phyloP scores from a whole-genome alignment of 495 filamentous ascomycete species.

The Hypoxylon fuscum region DNA sequence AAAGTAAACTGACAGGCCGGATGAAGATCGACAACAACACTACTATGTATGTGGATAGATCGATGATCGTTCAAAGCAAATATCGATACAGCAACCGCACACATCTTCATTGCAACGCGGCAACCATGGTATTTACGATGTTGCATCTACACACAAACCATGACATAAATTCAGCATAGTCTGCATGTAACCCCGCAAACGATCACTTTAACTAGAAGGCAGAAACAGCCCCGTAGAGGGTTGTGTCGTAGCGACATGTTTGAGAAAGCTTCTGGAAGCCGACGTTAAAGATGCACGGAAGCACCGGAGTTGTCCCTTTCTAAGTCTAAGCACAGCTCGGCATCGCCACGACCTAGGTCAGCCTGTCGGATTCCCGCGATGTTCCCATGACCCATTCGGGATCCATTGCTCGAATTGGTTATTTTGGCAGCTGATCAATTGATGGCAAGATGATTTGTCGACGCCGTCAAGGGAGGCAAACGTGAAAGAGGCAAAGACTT shows the following conservation, averaged over 20 bases:
- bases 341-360: conserved; percentile 16
- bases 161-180: conserved; percentile 24
- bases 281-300: conserved; percentile 13
- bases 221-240: conserved; percentile 22
- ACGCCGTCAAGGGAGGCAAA: conserved; percentile 16
- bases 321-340: conserved; percentile 7
- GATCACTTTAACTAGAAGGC: conserved; percentile 11
- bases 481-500: conserved; percentile 34
- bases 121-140: conserved; percentile 17
- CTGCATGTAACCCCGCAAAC: conserved; percentile 28
- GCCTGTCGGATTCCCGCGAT: conserved; percentile 16
- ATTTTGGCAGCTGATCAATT: conserved; percentile 43
- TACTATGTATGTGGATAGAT: conserved; percentile 21
- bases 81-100: conserved; percentile 20
- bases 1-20: conserved; percentile 7
- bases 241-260: conserved; percentile 30
- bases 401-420: conserved; percentile 28
- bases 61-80: conserved; percentile 25
- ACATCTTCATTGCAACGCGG: conserved; percentile 25
- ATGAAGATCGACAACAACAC: conserved; percentile 7
- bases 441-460: conserved; percentile 33
- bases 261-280: conserved; percentile 44
- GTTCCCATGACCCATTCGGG: conserved; percentile 34
- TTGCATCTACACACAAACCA: conserved; percentile 19
- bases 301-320: conserved; percentile 18